Base-by-base conservation (phyloP, 495 filamentous ascomycete genomes). In the Cryomyces antarcticus region DNA sequence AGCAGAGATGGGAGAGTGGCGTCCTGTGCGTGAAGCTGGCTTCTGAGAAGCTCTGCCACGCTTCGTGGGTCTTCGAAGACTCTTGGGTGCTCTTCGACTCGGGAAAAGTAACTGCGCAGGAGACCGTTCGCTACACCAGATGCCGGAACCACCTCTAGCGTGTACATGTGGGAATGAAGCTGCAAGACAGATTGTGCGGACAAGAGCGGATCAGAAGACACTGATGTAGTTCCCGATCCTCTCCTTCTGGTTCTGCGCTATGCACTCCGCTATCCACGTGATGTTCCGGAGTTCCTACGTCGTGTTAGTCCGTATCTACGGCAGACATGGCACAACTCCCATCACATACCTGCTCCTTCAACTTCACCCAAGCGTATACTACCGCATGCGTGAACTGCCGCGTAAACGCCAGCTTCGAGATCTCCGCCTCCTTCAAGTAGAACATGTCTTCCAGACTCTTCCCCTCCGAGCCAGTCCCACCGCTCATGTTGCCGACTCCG, bases 241-340 rank as follows among this genome's bases (percentile, higher is more conserved):
- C 62, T 99, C 89, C 66, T 96, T 99, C 69, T 99, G 89, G 67
- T 93, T 93, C 63, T 99, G 89, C 39, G 89, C 89, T 73, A 99
- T 99, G 64, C 89, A 99, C 62, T 99, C 89, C 6, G 92, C 77
- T 56, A 99, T 99, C 89, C 89, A 99, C 38, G 88, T 96, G 54
- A 99, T 89, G 55, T 99, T 99, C 34, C 89, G 82, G 58, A 96
- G 93, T 80, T 99, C 89, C 89, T 93, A 46, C 11, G 4, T 17
- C 7, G 2, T 28, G 27, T 39, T 39, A 39, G 38, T 17, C 27
- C 38, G 4, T 9, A 12, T 28, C 7, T 28, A 4, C 11, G 4
- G 7, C n/a, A 9, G 38, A 1, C 11, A 13, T 3, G n/a, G 24
- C 27, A 12, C n/a, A 11, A 10, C 1, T n/a, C 7, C 9, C 77